A percentile compares a stretch with the other conserved stretches of the same genome.
These are phyloP conservation scores for Fusarium brevicatenulatum DNA, from an alignment of 2,329 filamentous ascomycete genomes.

Conservation along the genomic window DNA sequence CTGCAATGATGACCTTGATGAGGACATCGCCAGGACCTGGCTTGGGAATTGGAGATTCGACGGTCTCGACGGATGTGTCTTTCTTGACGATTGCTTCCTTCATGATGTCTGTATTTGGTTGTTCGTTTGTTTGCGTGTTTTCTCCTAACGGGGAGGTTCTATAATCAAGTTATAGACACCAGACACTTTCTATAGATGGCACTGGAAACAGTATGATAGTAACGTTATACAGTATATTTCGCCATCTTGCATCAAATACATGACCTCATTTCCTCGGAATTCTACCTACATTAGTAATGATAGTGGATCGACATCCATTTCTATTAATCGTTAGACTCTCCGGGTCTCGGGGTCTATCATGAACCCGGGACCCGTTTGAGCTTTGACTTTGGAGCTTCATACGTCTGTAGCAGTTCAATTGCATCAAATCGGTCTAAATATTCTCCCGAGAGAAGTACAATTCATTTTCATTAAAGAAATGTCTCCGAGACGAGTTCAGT, in stretches of 20 bases:
- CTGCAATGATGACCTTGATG: constrained; percentile 16
- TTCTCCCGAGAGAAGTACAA: rapidly evolving
- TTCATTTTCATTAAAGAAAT: rapidly evolving
- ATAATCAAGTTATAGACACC: rapidly evolving
- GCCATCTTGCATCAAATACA: neutral
- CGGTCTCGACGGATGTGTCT: neutral
- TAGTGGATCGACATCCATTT: neutral
- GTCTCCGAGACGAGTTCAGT: rapidly evolving
- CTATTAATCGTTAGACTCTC: neutral
- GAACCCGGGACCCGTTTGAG: neutral
- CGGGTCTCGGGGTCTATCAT: neutral
- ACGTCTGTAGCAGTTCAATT: neutral
- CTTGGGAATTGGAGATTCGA: constrained; percentile 12
- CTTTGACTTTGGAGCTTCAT: rapidly evolving
- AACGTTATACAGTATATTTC: neutral
- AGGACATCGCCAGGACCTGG: constrained; percentile 3
- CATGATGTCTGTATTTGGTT: neutral
- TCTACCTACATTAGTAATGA: neutral
- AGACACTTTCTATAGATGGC: neutral
- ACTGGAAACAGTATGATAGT: neutral
- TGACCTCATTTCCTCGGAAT: constrained; percentile 2
- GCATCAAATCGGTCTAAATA: neutral
- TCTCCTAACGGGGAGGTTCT: rapidly evolving
- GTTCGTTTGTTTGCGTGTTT: too few relatives aligned
- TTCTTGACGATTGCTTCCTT: constrained; percentile 25